phyloP scores from a whole-genome alignment of 225 moss, liverwort and hornwort species.

The Rhytidiadelphus loreus region DNA sequence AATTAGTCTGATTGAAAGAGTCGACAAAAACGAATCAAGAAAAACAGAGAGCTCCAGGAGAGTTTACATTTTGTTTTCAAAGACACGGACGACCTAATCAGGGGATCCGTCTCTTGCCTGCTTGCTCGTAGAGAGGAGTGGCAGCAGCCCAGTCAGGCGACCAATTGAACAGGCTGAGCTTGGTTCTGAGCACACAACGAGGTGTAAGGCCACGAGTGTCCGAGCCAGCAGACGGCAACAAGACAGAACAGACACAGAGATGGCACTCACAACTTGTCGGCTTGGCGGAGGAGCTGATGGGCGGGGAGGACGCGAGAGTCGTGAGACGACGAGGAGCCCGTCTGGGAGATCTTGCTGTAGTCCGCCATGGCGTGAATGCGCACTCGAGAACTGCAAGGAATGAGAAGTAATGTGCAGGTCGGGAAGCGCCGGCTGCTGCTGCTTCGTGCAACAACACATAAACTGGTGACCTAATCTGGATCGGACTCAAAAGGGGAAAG shows the following conservation, averaged over 20 bases:
- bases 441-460: background rate
- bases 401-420: background rate
- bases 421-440: background rate
- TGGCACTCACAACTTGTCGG: slow-evolving; percentile 1
- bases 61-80: background rate
- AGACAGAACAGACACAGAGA: background rate
- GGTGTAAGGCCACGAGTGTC: background rate
- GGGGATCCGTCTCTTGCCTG: slow-evolving; percentile 25
- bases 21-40: background rate
- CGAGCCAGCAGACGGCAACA: background rate
- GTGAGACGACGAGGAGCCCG: background rate
- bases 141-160: slow-evolving; percentile 69
- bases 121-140: slow-evolving; percentile 90
- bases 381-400: background rate
- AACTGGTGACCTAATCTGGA: background rate
- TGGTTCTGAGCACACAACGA: slow-evolving; percentile 29
- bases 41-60: background rate
- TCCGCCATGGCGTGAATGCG: slow-evolving; percentile 11
- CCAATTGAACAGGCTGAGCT: slow-evolving; percentile 66
- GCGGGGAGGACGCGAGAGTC: background rate
- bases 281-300: background rate
- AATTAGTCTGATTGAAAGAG: background rate
- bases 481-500: background rate
- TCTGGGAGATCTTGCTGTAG: background rate
- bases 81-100: background rate